These are phyloP conservation scores for Taxillus chinensis DNA, from an alignment of 164 flowering plant species.

Conservation along the genomic window DNA sequence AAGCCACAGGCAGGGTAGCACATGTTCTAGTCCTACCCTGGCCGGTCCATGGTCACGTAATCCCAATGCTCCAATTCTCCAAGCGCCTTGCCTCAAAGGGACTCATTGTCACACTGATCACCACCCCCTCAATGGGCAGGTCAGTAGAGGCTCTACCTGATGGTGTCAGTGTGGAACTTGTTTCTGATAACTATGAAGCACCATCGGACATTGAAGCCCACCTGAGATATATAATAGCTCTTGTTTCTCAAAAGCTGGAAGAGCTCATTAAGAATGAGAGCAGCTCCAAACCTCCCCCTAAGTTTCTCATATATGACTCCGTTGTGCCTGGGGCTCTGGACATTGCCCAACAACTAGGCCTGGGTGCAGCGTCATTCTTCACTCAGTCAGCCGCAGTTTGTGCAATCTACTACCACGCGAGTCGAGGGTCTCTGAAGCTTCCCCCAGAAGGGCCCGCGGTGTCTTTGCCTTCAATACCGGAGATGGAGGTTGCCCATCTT, in stretches of 20 bases:
- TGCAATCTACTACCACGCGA: conserved; percentile 17
- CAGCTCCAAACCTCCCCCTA: not conserved
- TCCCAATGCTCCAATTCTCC: conserved; percentile 2
- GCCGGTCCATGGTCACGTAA: not conserved
- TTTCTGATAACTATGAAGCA: conserved; percentile 29
- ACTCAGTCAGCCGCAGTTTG: conserved; percentile 20
- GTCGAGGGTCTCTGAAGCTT: conserved; percentile 1
- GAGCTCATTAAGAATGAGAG: conserved; percentile 6
- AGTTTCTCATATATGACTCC: conserved; percentile 15
- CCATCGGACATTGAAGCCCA: not conserved
- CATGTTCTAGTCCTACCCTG: not conserved
- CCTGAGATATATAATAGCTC: too few relatives aligned
- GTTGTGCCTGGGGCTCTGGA: conserved; percentile 17
- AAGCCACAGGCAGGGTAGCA: not conserved
- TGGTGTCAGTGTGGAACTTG: conserved; percentile 10
- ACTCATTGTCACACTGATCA: not conserved
- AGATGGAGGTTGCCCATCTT: conserved; percentile 11
- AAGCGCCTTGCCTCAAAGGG: conserved; percentile 1
- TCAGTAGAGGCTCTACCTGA: not conserved
- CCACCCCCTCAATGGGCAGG: conserved; percentile 17
- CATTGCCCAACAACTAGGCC: conserved; percentile 11
- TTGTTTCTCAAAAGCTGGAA: not conserved
- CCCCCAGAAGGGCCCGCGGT: not conserved
- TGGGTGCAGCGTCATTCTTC: conserved; percentile 16
- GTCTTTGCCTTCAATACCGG: conserved; percentile 13